Base-by-base conservation (phyloP, 2,329 filamentous ascomycete genomes). In the Lasiodiplodia sp. region DNA sequence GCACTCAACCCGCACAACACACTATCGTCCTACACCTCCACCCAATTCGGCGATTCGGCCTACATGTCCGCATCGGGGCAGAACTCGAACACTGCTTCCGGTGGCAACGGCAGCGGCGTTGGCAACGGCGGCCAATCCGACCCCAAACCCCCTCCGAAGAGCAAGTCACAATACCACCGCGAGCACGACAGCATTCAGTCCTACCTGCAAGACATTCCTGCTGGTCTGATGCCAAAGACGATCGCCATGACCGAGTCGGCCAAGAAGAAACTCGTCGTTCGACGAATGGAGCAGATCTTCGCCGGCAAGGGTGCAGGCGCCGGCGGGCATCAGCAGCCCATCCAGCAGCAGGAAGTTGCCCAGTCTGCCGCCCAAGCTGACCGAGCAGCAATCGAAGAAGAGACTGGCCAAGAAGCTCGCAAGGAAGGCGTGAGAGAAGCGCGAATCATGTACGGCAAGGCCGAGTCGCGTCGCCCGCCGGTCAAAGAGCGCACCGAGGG, bases 231-330 rank as follows among this genome's bases (percentile, higher is more conserved):
- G 47, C 90, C 91, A 0, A 84, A 86, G 53, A 82, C 85, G 28
- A 77, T 76, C 16, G 77, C 82, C 0, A 87, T 94, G 86, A 89
- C 89, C 0, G 92, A 95, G 16, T 90, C 88, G 71, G 87, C 91
- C 6, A 93, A 88, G 81, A 93, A 92, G 82, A 93, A 90, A 75
- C 75, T 94, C 23, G 90, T 95, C 0, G 93, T 95, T 2, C 86
- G 88, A 66, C 87, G 92, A 2, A 78, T 96, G 6, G 93, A 96
- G 74, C 91, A 94, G 71, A 84, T 96, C 1, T 96, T 96, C 70
- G 93, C 92, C 0, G 93, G 93, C 2, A 92, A 90, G 74, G 82
- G 75, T 76, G 83, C 79, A 57, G 76, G 75, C 2, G 72, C 78
- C 2, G 82, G 80, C 11, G 55, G 44, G 0, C 83, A 86, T 67